These are phyloP conservation scores for Ceratocystis diversiconidia DNA, from an alignment of 2,329 filamentous ascomycete genomes.

Conservation along the genomic window DNA sequence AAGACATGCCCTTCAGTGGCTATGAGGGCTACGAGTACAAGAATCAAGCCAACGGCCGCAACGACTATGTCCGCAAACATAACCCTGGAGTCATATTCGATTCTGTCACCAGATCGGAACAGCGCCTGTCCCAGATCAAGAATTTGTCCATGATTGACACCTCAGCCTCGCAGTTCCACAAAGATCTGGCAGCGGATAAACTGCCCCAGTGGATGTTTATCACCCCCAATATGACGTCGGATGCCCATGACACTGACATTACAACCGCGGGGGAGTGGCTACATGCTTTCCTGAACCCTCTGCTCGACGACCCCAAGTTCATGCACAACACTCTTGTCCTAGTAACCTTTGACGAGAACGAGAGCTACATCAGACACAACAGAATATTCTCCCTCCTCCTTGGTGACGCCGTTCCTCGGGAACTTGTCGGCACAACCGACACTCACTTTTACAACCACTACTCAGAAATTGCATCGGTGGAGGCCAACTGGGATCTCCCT, in stretches of 20 bases:
- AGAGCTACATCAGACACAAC: slow-evolving; percentile 54
- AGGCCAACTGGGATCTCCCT: slow-evolving; percentile 55
- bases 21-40: slow-evolving; percentile 51
- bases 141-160: slow-evolving; percentile 39
- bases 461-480: slow-evolving; percentile 50
- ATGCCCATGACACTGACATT: slow-evolving; percentile 62
- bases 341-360: slow-evolving; percentile 68
- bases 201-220: slow-evolving; percentile 62
- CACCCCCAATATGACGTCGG: slow-evolving; percentile 60
- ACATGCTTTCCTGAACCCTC: slow-evolving; percentile 51
- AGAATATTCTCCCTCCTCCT: slow-evolving; percentile 56
- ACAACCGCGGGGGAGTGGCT: slow-evolving; percentile 56
- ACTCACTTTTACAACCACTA: slow-evolving; percentile 59
- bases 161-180: slow-evolving; percentile 43
- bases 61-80: slow-evolving; percentile 75
- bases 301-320: slow-evolving; percentile 55
- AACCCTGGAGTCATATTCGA: slow-evolving; percentile 55
- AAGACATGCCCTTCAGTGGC: slow-evolving; percentile 62
- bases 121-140: slow-evolving; percentile 56
- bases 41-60: slow-evolving; percentile 50
- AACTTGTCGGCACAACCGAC: slow-evolving; percentile 55
- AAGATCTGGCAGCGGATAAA: slow-evolving; percentile 46
- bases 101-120: slow-evolving; percentile 42
- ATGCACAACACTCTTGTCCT: slow-evolving; percentile 63
- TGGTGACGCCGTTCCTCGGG: slow-evolving; percentile 54